Evolutionary conservation across 2,329 filamentous ascomycete species (phyloP), one percentile per base, ranked within the genome.

Genomic region (Tolypocladium tropicale): DNA sequence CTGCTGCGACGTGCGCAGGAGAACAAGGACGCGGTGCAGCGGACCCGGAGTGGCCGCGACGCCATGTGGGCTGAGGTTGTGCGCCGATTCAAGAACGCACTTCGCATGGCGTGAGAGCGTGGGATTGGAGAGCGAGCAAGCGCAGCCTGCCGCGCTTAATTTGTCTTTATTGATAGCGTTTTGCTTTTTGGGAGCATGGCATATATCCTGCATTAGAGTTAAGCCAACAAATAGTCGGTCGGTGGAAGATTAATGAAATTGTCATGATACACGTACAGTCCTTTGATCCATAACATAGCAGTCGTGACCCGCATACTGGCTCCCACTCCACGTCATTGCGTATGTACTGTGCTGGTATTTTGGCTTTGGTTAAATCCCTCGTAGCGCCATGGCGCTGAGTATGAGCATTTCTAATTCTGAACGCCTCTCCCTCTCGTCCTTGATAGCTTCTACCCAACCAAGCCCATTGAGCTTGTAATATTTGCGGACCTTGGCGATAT

Each of bases 391-490:
- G 18, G 83, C 80, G 1, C 88, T 85, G 55, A 96, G 64, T 6
- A 93, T 76, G 46, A 89, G 76, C 54, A 81, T 77, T 67, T 95
- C 89, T 48, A 89, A 75, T 64, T 88, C 81, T 57, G 68, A 74
- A 56, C 69, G 73, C 64, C 74, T 78, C 59, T 71, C 65, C 23
- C 64, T 61, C 28, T 76, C 70, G 55, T 79, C 74, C 58, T 71
- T 71, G 10, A 77, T 69, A 21, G 70, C 69, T 49, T 79, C 74
- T 2, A 83, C 64, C 61, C 76, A 78, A 51, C 74, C 71, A n/a
- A 82, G 67, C 9, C 79, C 76, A 59, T 88, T 88, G 33, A 96
- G 73, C 69, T 95, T 95, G 72, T 96, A 96, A 60, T 89, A 84
- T 73, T 95, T 96, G 66, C 82, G 83, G 34, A 96, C 81, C 65